A percentile compares a stretch with the other conserved stretches of the same genome.
Conservation (phyloP, 805 yeast genomes). For the Metschnikowia hibisci region DNA sequence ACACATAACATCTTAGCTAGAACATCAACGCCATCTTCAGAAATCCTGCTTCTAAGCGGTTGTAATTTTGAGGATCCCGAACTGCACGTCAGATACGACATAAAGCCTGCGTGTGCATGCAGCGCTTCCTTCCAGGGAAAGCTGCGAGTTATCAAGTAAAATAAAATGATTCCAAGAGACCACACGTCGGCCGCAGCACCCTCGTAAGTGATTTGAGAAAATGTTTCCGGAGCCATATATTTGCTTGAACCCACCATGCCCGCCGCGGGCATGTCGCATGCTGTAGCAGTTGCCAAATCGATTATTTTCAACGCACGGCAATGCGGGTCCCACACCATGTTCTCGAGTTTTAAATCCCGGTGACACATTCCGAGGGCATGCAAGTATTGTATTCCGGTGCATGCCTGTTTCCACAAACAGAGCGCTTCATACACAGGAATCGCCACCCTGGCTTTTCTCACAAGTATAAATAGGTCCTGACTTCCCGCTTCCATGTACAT, state of each 20-base stretch:
- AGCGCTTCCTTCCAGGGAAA: conserved; percentile 50
- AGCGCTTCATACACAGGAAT: conserved; percentile 14
- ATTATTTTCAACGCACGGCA: conserved; percentile 38
- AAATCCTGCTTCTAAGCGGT: background rate
- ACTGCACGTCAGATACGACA: conserved; percentile 3
- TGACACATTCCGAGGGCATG: conserved; percentile 41
- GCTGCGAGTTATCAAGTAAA: conserved; percentile 24
- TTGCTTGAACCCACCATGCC: conserved; percentile 49
- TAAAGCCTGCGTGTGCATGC: conserved; percentile 24
- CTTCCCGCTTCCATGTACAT: conserved; percentile 34
- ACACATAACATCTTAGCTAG: conserved; percentile 3
- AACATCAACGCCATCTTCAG: background rate
- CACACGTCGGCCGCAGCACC: conserved; percentile 45
- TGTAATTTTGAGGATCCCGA: background rate
- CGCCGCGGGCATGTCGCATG: conserved; percentile 17
- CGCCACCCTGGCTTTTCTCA: conserved; percentile 7
- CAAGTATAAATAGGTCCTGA: conserved; percentile 15
- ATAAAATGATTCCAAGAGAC: conserved; percentile 46
- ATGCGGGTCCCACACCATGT: conserved; percentile 32
- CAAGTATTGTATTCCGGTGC: conserved; percentile 34
- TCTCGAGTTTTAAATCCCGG: conserved; percentile 49
- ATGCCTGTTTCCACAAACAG: conserved; percentile 41
- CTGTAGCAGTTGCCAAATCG: conserved; percentile 37
- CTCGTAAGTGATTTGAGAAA: conserved; percentile 32
- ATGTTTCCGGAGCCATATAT: conserved; percentile 49